Percentiles rank a stretch among this genome's conserved stretches.
phyloP scores from a whole-genome alignment of 345 rosid species.

The Populus ilicifolia region DNA sequence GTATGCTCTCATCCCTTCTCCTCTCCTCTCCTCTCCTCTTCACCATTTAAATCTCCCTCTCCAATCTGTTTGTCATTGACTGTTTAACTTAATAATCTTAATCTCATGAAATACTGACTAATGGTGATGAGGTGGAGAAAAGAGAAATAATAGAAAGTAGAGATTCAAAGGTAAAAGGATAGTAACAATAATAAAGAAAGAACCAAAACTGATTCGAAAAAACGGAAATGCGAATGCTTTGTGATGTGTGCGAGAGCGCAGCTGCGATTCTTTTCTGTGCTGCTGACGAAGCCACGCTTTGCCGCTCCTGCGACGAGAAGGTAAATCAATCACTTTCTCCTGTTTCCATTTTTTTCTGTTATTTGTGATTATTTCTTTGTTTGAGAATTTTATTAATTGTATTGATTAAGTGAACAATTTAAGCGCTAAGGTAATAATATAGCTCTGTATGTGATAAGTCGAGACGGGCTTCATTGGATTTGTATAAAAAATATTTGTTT shows the following conservation, averaged over 20 bases:
- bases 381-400: not conserved
- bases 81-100: not conserved
- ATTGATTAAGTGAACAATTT: not conserved
- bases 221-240: slow-evolving; percentile 57
- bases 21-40: not conserved
- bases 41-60: not conserved
- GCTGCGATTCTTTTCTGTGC: slow-evolving; percentile 86
- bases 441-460: not conserved
- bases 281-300: slow-evolving; percentile 84
- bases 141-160: not conserved
- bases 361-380: too few species aligned
- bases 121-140: not conserved
- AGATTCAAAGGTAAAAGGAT: not conserved
- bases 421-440: not conserved
- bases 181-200: not conserved
- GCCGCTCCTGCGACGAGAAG: slow-evolving; percentile 78
- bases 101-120: not conserved
- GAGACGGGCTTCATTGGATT: not conserved
- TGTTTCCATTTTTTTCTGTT: not conserved
- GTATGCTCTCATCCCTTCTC: not conserved
- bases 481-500: not conserved
- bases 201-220: not conserved
- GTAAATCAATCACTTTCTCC: slow-evolving; percentile 13
- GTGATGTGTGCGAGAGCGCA: slow-evolving; percentile 71
- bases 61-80: not conserved